Conservation (phyloP, 1,284 basidiomycete genomes). For the Ganoderma lingzhi region DNA sequence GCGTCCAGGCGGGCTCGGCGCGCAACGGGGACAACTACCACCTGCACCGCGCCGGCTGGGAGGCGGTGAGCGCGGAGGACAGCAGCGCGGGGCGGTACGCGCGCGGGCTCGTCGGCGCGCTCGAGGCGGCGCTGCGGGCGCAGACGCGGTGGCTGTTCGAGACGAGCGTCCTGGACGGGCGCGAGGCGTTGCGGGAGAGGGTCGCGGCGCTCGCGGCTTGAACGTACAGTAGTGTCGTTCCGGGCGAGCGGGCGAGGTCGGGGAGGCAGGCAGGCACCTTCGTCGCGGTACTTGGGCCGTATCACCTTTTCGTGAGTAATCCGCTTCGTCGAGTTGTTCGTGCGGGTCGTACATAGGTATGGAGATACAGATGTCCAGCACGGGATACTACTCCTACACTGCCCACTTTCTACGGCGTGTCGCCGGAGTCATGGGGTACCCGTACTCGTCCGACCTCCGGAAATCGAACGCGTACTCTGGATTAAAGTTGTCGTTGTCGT, state of each 20-base stretch:
- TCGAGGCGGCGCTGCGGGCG: slow-evolving; percentile 1
- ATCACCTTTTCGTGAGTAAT: no score
- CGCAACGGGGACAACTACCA: slow-evolving; percentile 6
- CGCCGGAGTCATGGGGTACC: background rate
- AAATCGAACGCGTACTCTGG: background rate
- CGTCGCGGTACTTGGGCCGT: no score
- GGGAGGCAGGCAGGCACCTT: no score
- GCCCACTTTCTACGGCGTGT: background rate
- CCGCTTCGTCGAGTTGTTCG: no score
- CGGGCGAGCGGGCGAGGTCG: no score
- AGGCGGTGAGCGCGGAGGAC: slow-evolving; percentile 13
- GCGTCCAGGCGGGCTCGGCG: slow-evolving; percentile 16
- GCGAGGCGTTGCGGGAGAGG: background rate
- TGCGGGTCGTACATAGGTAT: no score
- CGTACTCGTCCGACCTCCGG: background rate
- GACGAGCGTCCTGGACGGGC: slow-evolving; percentile 27
- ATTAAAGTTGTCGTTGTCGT: background rate
- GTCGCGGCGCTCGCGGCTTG: background rate
- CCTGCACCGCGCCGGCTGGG: slow-evolving; percentile 8
- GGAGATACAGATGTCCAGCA: no score
- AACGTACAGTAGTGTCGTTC: background rate
- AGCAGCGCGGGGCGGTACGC: slow-evolving; percentile 16
- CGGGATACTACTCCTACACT: background rate
- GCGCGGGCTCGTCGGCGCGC: background rate
- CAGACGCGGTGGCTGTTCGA: background rate